Percentiles rank a stretch among this genome's conserved stretches.
These are phyloP conservation scores for Trichoderma semiorbis DNA, from an alignment of 2,329 filamentous ascomycete genomes.

Conservation along the genomic window DNA sequence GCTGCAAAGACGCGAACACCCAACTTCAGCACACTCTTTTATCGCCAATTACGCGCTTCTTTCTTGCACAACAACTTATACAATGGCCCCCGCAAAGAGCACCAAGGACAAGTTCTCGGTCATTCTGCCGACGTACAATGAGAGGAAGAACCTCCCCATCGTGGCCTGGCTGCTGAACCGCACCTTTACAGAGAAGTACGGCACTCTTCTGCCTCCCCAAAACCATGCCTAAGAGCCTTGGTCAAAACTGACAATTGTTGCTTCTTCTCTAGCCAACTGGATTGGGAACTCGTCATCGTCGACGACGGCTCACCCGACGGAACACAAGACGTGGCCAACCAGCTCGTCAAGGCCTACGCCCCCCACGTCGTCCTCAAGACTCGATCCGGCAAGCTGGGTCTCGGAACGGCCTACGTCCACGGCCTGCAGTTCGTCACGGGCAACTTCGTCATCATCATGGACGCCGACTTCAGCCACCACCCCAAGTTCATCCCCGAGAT, in stretches of 20 bases:
- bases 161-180: constrained; percentile 90
- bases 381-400: constrained; percentile 91
- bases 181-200: constrained; percentile 83
- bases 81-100: constrained; percentile 47
- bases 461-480: constrained; percentile 98
- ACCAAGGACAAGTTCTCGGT: constrained; percentile 82
- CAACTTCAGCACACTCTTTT: constrained; percentile 31
- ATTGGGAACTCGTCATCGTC: constrained; percentile 97
- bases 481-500: constrained; percentile 98
- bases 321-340: constrained; percentile 83
- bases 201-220: background rate
- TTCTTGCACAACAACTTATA: background rate
- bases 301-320: constrained; percentile 97
- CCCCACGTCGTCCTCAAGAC: constrained; percentile 79
- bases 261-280: constrained; percentile 63
- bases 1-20: constrained; percentile 18
- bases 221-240: background rate
- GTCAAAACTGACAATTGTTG: background rate
- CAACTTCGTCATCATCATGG: constrained; percentile 99
- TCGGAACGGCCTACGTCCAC: constrained; percentile 94
- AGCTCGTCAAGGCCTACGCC: constrained; percentile 82
- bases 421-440: constrained; percentile 85
- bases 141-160: constrained; percentile 94
- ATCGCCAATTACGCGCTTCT: constrained; percentile 5
- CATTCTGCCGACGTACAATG: constrained; percentile 97